phyloP scores from a whole-genome alignment of 108 stramenopile genomes.

The Pelagomonas calceolata region DNA sequence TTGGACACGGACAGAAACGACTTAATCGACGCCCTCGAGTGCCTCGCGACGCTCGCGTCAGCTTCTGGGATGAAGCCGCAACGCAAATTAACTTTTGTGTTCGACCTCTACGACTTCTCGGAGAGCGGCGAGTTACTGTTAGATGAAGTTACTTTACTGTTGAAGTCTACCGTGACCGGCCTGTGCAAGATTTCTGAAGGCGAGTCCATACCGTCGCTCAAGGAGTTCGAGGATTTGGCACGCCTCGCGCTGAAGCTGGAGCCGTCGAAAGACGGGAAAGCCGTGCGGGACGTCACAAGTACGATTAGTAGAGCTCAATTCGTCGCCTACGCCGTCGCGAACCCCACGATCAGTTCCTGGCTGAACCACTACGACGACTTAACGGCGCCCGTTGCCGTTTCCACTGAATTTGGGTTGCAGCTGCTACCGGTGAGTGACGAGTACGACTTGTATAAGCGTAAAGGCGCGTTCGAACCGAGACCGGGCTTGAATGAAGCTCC shows the following conservation, averaged over 20 bases:
- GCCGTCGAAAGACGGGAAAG: background rate
- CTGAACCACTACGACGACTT: slow-evolving; percentile 6
- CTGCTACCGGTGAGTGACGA: background rate
- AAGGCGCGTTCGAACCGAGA: background rate
- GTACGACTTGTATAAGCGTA: background rate
- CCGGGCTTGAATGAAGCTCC: background rate
- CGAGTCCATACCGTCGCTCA: background rate
- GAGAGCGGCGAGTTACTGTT: slow-evolving; percentile 7
- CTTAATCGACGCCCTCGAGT: slow-evolving; percentile 16
- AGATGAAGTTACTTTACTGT: slow-evolving; percentile 9
- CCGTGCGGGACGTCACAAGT: background rate
- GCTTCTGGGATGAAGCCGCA: background rate
- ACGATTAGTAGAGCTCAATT: slow-evolving; percentile 1
- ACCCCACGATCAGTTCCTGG: slow-evolving; percentile 2
- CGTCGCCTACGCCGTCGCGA: slow-evolving; percentile 1
- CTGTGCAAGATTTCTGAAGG: slow-evolving; percentile 5
- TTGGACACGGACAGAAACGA: slow-evolving; percentile 17
- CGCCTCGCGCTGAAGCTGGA: background rate
- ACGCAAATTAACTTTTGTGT: slow-evolving; percentile 9
- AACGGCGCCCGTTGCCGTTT: background rate
- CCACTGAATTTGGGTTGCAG: background rate
- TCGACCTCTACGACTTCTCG: slow-evolving; percentile 12
- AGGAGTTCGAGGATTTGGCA: slow-evolving; percentile 6
- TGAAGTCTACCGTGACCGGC: slow-evolving; percentile 10
- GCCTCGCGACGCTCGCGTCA: slow-evolving; percentile 4